Base-by-base conservation (phyloP, 129 eudicot genomes). In the Gnaphalium uliginosum region DNA sequence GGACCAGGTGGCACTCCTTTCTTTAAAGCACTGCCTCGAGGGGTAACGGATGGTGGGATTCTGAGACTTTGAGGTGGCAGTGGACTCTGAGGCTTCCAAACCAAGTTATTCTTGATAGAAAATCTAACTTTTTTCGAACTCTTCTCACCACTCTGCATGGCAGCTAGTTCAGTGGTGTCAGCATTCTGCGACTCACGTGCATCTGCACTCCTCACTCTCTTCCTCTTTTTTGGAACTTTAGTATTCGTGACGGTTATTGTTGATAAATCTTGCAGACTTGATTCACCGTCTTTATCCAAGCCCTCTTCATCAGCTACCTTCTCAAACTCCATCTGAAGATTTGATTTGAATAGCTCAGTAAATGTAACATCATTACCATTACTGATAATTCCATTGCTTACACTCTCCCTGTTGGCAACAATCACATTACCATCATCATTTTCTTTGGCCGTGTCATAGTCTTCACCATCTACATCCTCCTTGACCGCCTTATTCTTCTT, bases 1-100 rank as follows among this genome's bases (percentile, higher is more conserved):
- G 98, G 98, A 33, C 98, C 98, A 19, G 98, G 97, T 58, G 93
- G 87, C 7, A 90, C 86, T 26, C 98, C 98, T 85, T 93, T 88
- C 89, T 93, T 93, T 67, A 93, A 83, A 0, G 98, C 98, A 77
- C 98, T 93, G 50, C 98, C 98, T 65, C 98, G 69, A 21, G 98
- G 98, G 27, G 97, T 88, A 66, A 71, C 89, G 73, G 98, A 88
- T 4, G 98, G 98, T 15, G 98, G 98, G 62, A 90, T 80, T 79
- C 98, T 78, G 67, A 93, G 75, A 59, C 87, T 86, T 74, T 91
- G 96, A 21, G 99, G 96, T 39, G 97, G 97, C 76, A 94, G 41
- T 17, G 99, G 99, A 74, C 76, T 89, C 54, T 88, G 87, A 10
- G 99, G 99, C 72, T 91, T 86, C 99, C 99, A 95, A 0, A 95